These are phyloP conservation scores for Calamus simplicifolius DNA, from an alignment of 176 grass and related monocot species.

Conservation along the genomic window DNA sequence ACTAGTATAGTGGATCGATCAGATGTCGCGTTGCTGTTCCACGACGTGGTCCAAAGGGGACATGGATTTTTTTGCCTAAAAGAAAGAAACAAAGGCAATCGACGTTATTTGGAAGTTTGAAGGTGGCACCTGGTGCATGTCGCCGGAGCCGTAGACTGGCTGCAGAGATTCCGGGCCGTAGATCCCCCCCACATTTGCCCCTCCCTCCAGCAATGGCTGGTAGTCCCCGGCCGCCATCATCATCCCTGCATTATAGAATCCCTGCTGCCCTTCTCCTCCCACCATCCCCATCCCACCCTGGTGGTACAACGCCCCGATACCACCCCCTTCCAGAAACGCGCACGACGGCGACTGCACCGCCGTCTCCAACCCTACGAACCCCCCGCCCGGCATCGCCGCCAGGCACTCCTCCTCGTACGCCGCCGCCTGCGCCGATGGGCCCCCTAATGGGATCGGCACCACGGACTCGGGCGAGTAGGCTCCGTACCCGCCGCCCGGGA, in stretches of 20 bases:
- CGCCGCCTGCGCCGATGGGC: not conserved
- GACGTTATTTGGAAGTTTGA: too few relatives aligned
- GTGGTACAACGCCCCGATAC: constrained; percentile 1
- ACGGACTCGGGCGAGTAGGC: constrained; percentile 17
- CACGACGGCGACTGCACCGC: constrained; percentile 17
- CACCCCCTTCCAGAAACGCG: not conserved
- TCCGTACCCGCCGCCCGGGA: not conserved
- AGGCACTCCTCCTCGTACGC: not conserved
- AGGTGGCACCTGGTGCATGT: constrained; percentile 33
- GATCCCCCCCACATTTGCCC: constrained; percentile 19
- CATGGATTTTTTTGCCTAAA: too few relatives aligned
- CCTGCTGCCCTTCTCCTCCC: not conserved
- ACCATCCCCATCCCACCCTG: too few relatives aligned
- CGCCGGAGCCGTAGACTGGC: constrained; percentile 29
- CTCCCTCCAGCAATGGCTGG: constrained; percentile 57
- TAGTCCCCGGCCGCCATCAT: constrained; percentile 22
- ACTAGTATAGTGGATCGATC: too few relatives aligned
- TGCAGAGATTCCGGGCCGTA: constrained; percentile 39
- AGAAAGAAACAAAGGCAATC: too few relatives aligned
- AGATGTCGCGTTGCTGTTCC: too few relatives aligned
- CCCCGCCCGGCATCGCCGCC: constrained; percentile 33
- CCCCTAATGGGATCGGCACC: constrained; percentile 31
- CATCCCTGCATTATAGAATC: not conserved
- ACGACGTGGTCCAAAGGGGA: too few relatives aligned
- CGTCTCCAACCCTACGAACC: not conserved